Evolutionary conservation across 345 rosid species (phyloP), one percentile per base, ranked within the genome.

Genomic region (Rhodamnia argentea): DNA sequence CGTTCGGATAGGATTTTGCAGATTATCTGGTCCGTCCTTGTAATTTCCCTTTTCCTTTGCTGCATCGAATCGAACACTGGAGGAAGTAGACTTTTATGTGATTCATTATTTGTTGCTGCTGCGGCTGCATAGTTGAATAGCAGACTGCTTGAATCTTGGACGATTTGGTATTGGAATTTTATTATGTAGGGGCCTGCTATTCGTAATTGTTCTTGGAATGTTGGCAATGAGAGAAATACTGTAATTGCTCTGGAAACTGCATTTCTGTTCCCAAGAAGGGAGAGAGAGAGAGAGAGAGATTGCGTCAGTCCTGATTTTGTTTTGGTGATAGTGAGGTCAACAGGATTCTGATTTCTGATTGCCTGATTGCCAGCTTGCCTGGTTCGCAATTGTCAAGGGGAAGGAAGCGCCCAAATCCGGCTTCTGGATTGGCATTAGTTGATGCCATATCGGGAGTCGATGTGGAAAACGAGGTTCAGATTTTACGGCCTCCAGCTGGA

Each of bases 321-420:
- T 24, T 52, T 83, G 83, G 15, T 23, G 44, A 47, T 42, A 51
- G 29, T 23, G 47, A 60, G 44, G 53, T 20, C 44, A 13, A 18
- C 4, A 40, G 8, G 47, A 70, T 70, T 37, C 44, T 70, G 78
- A 15, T 55, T 87, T 64, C 44, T 52, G 52, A 27, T 53, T 62
- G 57, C 70, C 75, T 2, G 29, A 82, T 76, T 85, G 83, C 76
- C 87, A 94, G 94, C 86, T 91, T 91, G 59, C n/a, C 89, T 83
- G 86, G 88, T 62, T 86, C 26, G 62, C 91, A 92, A 86, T 78
- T 52, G 59, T 90, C 88, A 13, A 94, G 93, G 83, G 97, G 95
- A 53, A 92, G 75, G 86, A 96, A 96, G 90, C 92, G 97, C 64
- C 89, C 87, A 40, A 87, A 88, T 90, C 89, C 90, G 3, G 92